These are phyloP conservation scores for Grosmannia clavigera DNA, from an alignment of 2,329 filamentous ascomycete species.

Conservation along the genomic window DNA sequence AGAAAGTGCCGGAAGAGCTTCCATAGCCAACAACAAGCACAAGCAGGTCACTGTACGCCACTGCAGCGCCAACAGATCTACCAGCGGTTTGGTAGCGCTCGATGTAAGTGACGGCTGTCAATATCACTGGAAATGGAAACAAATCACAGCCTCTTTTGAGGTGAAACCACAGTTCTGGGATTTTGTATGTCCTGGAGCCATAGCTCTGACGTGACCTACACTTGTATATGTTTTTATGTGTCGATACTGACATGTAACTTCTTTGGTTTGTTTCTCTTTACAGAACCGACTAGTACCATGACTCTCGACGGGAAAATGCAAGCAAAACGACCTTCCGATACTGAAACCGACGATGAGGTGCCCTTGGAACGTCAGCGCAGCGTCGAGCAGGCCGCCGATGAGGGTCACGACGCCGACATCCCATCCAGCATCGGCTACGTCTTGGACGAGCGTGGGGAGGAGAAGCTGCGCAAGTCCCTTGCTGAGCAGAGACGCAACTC, in stretches of 20 bases:
- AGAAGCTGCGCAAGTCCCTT: constrained; percentile 24
- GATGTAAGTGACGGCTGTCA: not conserved
- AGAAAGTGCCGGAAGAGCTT: not conserved
- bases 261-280: not conserved
- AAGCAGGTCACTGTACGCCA: not conserved
- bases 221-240: not conserved
- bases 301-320: not conserved
- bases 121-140: not conserved
- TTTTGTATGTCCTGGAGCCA: too few relatives aligned
- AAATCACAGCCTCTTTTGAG: not conserved
- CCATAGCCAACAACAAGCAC: not conserved
- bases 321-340: not conserved
- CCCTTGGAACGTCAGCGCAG: constrained; percentile 3
- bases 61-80: not conserved
- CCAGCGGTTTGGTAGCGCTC: not conserved
- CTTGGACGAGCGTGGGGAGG: constrained; percentile 26
- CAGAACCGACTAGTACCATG: not conserved
- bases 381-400: constrained; percentile 24
- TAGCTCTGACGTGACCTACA: too few relatives aligned
- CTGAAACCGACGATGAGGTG: not conserved
- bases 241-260: not conserved
- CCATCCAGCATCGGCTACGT: constrained; percentile 34
- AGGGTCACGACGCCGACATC: constrained; percentile 37
- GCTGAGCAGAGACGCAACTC: constrained; percentile 17
- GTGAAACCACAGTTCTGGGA: not conserved